A percentile compares a stretch with the other conserved stretches of the same genome.
These are phyloP conservation scores for Glycine tomentella DNA, from an alignment of 306 rosid species.

Conservation along the genomic window DNA sequence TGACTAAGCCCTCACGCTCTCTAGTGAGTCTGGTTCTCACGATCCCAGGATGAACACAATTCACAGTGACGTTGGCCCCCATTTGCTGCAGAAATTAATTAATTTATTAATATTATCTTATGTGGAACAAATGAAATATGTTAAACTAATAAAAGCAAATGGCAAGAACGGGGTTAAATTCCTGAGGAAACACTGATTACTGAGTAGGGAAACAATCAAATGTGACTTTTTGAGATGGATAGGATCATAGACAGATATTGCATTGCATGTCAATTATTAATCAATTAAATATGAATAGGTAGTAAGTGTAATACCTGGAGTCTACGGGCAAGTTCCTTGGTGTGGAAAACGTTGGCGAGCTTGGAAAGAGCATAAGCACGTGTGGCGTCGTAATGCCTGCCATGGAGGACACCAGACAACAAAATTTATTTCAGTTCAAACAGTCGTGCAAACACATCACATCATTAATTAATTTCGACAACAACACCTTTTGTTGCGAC, in stretches of 20 bases:
- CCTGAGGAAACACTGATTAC: background rate
- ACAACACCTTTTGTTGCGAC: conserved; percentile 56
- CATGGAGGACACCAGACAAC: background rate
- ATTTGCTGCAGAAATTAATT: conserved; percentile 59
- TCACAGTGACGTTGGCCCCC: conserved; percentile 82
- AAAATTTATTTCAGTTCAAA: conserved; percentile 11
- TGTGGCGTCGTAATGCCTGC: conserved; percentile 83
- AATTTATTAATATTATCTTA: background rate
- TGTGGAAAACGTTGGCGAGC: conserved; percentile 94
- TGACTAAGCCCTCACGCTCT: conserved; percentile 87
- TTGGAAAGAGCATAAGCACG: conserved; percentile 98
- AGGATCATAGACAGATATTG: background rate
- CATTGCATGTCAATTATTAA: too few relatives aligned
- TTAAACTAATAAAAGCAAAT: background rate
- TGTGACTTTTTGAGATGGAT: conserved; percentile 34
- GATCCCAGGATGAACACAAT: conserved; percentile 94
- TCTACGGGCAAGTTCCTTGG: conserved; percentile 75
- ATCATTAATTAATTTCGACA: too few relatives aligned
- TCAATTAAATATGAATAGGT: too few relatives aligned
- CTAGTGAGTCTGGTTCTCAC: conserved; percentile 90
- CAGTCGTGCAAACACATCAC: background rate
- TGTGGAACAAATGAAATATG: conserved; percentile 21
- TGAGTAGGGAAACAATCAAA: conserved; percentile 51
- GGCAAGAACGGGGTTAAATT: conserved; percentile 18
- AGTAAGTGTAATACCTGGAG: conserved; percentile 54